A percentile compares a stretch with the other conserved stretches of the same genome.
Evolutionary conservation across 2,329 filamentous ascomycete species (phyloP).

Genomic region (Lachnellula arida): DNA sequence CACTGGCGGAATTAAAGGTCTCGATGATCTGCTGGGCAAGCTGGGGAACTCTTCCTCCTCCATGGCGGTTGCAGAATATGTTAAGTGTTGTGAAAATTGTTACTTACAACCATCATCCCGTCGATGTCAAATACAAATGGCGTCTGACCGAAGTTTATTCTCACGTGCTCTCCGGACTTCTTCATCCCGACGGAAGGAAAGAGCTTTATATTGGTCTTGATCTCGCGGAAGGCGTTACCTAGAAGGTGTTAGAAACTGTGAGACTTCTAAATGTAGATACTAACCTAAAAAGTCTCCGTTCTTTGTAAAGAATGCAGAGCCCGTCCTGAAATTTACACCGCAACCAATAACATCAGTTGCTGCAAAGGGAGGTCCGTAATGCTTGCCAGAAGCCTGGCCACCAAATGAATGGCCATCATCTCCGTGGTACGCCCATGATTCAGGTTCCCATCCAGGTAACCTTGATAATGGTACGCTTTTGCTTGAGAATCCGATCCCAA

Average conservation of each 20-base stretch:
- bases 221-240: constrained; percentile 68
- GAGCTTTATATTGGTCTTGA: constrained; percentile 50
- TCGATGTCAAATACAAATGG: constrained; percentile 93
- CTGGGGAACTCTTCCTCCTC: background rate
- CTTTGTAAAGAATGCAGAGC: constrained; percentile 64
- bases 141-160: constrained; percentile 63
- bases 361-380: constrained; percentile 53
- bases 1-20: too few relatives aligned
- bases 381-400: constrained; percentile 51
- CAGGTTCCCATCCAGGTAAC: constrained; percentile 62
- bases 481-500: constrained; percentile 58
- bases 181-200: constrained; percentile 65
- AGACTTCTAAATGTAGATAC: constrained; percentile 17
- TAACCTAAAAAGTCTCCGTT: constrained; percentile 55
- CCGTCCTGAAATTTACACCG: constrained; percentile 60
- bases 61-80: background rate
- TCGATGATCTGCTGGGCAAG: too few relatives aligned
- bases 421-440: constrained; percentile 65
- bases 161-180: constrained; percentile 56
- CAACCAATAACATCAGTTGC: constrained; percentile 58
- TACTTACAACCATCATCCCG: constrained; percentile 68
- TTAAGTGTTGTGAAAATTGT: constrained; percentile 5
- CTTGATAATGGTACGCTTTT: constrained; percentile 50
- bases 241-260: background rate
- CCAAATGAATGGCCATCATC: constrained; percentile 61